Base-by-base conservation (phyloP, 202 grass and related monocot genomes). In the Zoysia matrella region DNA sequence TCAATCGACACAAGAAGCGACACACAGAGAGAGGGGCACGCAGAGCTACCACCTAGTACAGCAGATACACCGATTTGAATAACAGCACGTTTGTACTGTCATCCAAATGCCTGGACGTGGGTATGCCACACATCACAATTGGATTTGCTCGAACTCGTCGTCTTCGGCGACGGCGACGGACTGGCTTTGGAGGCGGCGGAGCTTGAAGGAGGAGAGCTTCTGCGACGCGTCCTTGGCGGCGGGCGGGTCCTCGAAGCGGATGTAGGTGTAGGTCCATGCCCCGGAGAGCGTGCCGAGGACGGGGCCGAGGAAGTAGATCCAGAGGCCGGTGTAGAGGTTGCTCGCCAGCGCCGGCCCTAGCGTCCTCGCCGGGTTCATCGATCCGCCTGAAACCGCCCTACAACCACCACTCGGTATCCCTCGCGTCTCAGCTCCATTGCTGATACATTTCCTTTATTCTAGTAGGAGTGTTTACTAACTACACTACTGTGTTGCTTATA, bases 381-480 rank as follows among this genome's bases (percentile, higher is more conserved):
- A 99, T 83, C 96, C 96, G 54, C 96, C 96, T 3, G 96, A 99
- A 45, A 99, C 80, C 3, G 96, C 82, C 96, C 96, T 99, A 93
- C 96, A 96, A 77, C 45, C 43, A 65, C 69, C 65, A 70, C 71
- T 83, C 69, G 80, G 22, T 76, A 65, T 11, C 71, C 30, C 63
- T 41, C 64, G 74, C 63, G 79, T 83, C 88, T 90, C 56, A 90
- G 88, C 65, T 71, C 48, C 2, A 49, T 30, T 47, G 9, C 71
- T 11, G 44, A 47, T 15, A 40, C 13, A 3, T 66, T 41, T 47
- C 40, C 30, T 36, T 36, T 36, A 36, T 36, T 36, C 30, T 36
- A 36, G 30, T 36, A 36, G 30, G 30, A 36, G 30, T 36, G 30
- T 36, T 36, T 36, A 36, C 30, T 36, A 36, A 36, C 30, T 36